Base-by-base conservation (phyloP, 1,284 basidiomycete genomes). In the Vanrija sp. region DNA sequence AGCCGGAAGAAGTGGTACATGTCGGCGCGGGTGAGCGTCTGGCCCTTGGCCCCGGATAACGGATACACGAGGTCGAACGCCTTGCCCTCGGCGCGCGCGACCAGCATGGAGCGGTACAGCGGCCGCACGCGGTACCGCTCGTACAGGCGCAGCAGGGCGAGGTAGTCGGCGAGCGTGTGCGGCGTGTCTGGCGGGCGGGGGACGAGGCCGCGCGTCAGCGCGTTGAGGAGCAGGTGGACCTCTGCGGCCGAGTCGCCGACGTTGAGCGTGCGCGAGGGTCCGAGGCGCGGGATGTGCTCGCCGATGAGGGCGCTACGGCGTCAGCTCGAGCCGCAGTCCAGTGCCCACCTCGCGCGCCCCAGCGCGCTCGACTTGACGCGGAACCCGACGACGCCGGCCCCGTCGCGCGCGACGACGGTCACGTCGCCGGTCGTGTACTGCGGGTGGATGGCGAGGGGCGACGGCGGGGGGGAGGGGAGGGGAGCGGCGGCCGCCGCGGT, bases 141-240 rank as follows among this genome's bases (percentile, higher is more conserved):
- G 46, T 48, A 53, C 35, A 53, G 39, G 9, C 15, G 10, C 12
- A 48, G 41, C 9, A 53, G 51, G n/a, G 45, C 22, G 23, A 39
- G 45, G 41, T 31, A 48, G 3, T 47, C 51, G 20, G 19, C 45
- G 15, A 52, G 15, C 15, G 39, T 43, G 25, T 25, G 51, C 7
- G 51, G n/a, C 3, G 22, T n/a, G 1, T 5, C 6, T 6, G 16
- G 25, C 0, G 27, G n/a, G 22, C 31, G 31, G 2, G 49, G 36
- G 22, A 24, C 16, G 8, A 24, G 16, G 16, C 51, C 51, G 39
- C 42, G 24, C 6, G 47, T 22, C 4, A 52, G 38, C 9, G 51
- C 45, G 20, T 24, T 14, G 39, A 52, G 45, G 22, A 52, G 45
- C 22, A 52, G 38, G 3, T 19, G 38, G 27, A 47, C 42, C n/a